phyloP scores from a whole-genome alignment of 495 filamentous ascomycete genomes.

The Aspergillus carlsbadensis region DNA sequence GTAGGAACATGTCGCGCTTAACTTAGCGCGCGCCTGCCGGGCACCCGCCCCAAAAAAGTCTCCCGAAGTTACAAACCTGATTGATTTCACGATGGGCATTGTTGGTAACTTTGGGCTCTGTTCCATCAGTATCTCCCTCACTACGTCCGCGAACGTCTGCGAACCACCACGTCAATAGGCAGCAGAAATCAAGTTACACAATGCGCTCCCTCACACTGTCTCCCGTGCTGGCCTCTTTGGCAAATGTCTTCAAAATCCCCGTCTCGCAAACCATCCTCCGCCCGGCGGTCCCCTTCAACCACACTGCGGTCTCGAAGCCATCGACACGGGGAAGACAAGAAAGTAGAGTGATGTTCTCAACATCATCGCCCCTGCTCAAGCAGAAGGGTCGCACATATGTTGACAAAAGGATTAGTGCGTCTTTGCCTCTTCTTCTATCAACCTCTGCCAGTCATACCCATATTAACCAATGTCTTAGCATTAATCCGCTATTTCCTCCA shows the following conservation, averaged over 20 bases:
- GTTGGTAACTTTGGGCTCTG: too few relatives aligned
- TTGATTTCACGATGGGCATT: slow-evolving; percentile 6
- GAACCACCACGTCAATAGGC: slow-evolving; percentile 15
- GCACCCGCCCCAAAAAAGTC: slow-evolving; percentile 27
- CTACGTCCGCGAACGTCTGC: slow-evolving; percentile 16
- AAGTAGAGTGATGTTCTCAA: slow-evolving; percentile 36
- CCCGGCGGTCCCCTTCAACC: slow-evolving; percentile 23
- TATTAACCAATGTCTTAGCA: slow-evolving; percentile 24
- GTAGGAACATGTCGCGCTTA: slow-evolving; percentile 6
- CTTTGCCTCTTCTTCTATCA: background rate
- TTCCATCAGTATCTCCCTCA: too few relatives aligned
- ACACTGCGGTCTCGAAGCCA: slow-evolving; percentile 5
- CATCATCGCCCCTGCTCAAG: slow-evolving; percentile 37
- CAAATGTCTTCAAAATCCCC: slow-evolving; percentile 45
- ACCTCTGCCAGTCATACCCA: background rate
- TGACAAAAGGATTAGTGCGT: slow-evolving; percentile 49
- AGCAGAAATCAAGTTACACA: slow-evolving; percentile 16
- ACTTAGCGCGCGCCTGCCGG: slow-evolving; percentile 33
- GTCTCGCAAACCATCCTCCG: slow-evolving; percentile 32
- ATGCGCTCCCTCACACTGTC: slow-evolving; percentile 41
- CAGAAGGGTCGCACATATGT: slow-evolving; percentile 32
- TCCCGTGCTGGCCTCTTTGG: slow-evolving; percentile 44
- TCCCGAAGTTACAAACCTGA: background rate
- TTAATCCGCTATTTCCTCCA: slow-evolving; percentile 65
- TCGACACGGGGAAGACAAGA: slow-evolving; percentile 29